phyloP scores from a whole-genome alignment of 192 early-diverging fungal species.

The Obelidium mucronatum region DNA sequence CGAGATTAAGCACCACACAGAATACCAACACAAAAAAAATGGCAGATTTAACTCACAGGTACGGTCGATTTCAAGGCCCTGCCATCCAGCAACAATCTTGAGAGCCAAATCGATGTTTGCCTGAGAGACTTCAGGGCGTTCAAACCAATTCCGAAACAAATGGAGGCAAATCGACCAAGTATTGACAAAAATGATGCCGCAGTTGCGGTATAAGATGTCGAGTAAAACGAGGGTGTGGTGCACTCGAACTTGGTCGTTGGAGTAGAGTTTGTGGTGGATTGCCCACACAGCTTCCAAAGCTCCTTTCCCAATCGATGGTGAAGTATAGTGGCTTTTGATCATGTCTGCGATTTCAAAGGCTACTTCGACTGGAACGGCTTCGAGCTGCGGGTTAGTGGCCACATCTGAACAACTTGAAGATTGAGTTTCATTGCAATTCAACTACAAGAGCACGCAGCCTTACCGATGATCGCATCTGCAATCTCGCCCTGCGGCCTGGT shows the following conservation, averaged over 20 bases:
- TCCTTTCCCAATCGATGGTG: neutral
- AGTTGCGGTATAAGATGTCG: constrained; percentile 9
- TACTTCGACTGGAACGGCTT: neutral
- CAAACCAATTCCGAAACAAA: constrained; percentile 14
- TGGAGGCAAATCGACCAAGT: neutral
- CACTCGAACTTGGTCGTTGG: neutral
- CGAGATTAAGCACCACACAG: no score
- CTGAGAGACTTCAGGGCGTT: neutral
- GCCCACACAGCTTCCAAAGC: constrained; percentile 4
- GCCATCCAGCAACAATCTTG: constrained; percentile 4
- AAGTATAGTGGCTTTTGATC: neutral
- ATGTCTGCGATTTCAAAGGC: constrained; percentile 1
- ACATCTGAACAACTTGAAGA: neutral
- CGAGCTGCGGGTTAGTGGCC: neutral
- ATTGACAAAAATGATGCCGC: constrained; percentile 22
- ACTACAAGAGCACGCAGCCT: neutral
- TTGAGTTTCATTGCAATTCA: neutral
- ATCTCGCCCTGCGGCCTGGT: neutral
- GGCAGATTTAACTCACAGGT: neutral
- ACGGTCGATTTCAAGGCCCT: neutral
- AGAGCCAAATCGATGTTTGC: neutral
- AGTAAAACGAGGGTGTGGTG: neutral
- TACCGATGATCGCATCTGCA: neutral
- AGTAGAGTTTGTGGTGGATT: neutral
- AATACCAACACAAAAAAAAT: no score